These are phyloP conservation scores for Geranomyces michiganensis DNA, from an alignment of 192 early-diverging fungal genomes.

Conservation along the genomic window DNA sequence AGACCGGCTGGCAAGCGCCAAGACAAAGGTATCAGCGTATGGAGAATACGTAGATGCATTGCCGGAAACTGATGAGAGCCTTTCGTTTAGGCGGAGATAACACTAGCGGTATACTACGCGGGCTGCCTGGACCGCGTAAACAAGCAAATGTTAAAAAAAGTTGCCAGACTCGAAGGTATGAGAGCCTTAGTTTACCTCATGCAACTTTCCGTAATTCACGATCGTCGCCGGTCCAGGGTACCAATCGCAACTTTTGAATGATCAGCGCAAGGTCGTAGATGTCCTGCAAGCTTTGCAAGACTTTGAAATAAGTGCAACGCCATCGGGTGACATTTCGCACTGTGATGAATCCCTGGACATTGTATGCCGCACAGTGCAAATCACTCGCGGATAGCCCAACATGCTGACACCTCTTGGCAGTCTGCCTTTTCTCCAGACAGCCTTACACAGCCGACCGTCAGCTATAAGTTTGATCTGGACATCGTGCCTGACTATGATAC, in stretches of 20 bases:
- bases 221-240: neutral
- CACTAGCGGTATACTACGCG: neutral
- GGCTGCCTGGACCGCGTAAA: neutral
- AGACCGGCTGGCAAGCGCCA: neutral
- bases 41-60: neutral
- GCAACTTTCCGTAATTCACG: neutral
- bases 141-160: neutral
- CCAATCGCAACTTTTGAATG: constrained; percentile 9
- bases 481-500: constrained; percentile 8
- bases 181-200: neutral
- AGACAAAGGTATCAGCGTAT: neutral
- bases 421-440: too few species aligned
- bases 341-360: neutral
- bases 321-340: neutral
- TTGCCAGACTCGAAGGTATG: neutral
- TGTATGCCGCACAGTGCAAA: neutral
- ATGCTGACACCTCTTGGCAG: too few species aligned
- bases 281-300: constrained; percentile 28
- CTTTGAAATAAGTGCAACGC: neutral
- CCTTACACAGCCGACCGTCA: neutral
- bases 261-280: constrained; percentile 9
- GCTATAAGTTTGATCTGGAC: constrained; percentile 6
- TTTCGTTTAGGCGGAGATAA: neutral
- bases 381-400: neutral
- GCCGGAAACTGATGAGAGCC: neutral